Percentiles rank a stretch among this genome's conserved stretches.
Conservation (phyloP, 768 basidiomycete species). For the Trametes villosa region DNA sequence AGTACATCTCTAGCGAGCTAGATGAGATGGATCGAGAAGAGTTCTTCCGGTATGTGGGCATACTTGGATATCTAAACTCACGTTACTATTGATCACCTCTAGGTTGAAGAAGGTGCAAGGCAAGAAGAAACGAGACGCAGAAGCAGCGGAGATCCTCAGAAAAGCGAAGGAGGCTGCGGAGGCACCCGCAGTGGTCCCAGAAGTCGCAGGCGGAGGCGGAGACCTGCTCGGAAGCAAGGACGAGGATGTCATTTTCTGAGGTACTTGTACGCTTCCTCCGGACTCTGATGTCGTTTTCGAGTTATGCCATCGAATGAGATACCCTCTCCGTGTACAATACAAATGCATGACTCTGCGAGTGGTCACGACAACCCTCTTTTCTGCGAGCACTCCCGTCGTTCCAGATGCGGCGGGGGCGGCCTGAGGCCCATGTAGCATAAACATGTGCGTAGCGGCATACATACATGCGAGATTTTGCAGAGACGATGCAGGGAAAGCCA, state of each 20-base stretch:
- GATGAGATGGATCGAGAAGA: slow-evolving; percentile 99
- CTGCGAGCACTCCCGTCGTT: slow-evolving; percentile 8
- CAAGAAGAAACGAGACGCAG: slow-evolving; percentile 88
- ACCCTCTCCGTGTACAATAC: slow-evolving; percentile 27
- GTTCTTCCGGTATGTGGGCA: slow-evolving; percentile 73
- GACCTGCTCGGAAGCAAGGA: slow-evolving; percentile 88
- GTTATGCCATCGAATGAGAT: slow-evolving; percentile 16
- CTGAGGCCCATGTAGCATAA: slow-evolving; percentile 53
- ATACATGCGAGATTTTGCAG: slow-evolving; percentile 68
- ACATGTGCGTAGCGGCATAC: slow-evolving; percentile 58
- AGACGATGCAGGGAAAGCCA: slow-evolving; percentile 35
- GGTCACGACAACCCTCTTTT: background rate
- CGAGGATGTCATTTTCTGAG: slow-evolving; percentile 92
- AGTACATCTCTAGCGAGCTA: slow-evolving; percentile 95
- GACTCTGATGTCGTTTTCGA: background rate
- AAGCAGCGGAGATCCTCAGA: slow-evolving; percentile 34
- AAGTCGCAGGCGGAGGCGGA: slow-evolving; percentile 42
- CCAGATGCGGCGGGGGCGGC: slow-evolving; percentile 16
- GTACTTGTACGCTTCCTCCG: slow-evolving; percentile 3
- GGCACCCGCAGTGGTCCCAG: slow-evolving; percentile 29
- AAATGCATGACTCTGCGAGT: slow-evolving; percentile 14
- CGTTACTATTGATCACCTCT: slow-evolving; percentile 9
- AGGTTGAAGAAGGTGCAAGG: slow-evolving; percentile 97
- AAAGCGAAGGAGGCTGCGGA: slow-evolving; percentile 23
- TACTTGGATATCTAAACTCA: background rate